A percentile compares a stretch with the other conserved stretches of the same genome.
Evolutionary conservation across 768 basidiomycete genomes (phyloP).

Genomic region (Tricholoma sp.): DNA sequence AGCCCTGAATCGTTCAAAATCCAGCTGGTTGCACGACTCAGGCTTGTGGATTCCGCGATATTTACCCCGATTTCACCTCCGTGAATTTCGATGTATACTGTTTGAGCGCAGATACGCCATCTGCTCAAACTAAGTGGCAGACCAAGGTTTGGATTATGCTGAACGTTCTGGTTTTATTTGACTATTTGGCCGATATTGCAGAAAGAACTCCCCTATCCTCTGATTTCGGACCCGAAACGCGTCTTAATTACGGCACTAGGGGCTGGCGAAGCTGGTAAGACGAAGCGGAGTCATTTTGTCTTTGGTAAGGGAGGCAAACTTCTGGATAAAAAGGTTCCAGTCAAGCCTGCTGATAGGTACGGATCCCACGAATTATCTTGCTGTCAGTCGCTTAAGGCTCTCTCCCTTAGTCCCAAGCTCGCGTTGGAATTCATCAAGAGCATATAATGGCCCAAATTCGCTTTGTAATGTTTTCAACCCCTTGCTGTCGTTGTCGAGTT

Average conservation of each 20-base stretch:
- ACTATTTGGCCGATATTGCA: slow-evolving; percentile 21
- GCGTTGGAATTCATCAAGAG: slow-evolving; percentile 66
- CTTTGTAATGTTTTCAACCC: background rate
- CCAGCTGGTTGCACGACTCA: slow-evolving; percentile 88
- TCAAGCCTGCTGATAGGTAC: slow-evolving; percentile 84
- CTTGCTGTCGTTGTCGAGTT: background rate
- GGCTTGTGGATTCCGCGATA: slow-evolving; percentile 89
- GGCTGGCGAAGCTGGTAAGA: slow-evolving; percentile 73
- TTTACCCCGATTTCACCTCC: slow-evolving; percentile 68
- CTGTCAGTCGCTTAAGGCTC: background rate
- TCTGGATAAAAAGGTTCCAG: slow-evolving; percentile 78
- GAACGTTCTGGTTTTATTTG: background rate
- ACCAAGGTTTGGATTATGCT: slow-evolving; percentile 36
- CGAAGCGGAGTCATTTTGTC: slow-evolving; percentile 90
- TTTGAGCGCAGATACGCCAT: slow-evolving; percentile 71
- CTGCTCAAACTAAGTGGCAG: slow-evolving; percentile 81
- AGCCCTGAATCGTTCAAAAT: background rate
- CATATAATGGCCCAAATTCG: slow-evolving; percentile 9
- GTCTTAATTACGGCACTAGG: slow-evolving; percentile 78
- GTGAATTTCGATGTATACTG: slow-evolving; percentile 76
- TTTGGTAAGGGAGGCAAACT: slow-evolving; percentile 91
- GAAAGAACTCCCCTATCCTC: slow-evolving; percentile 81
- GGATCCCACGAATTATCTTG: slow-evolving; percentile 7
- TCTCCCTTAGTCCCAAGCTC: slow-evolving; percentile 44
- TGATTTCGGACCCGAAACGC: slow-evolving; percentile 88